phyloP scores from a whole-genome alignment of 1,284 basidiomycete genomes.

The Puccinia hordei region DNA sequence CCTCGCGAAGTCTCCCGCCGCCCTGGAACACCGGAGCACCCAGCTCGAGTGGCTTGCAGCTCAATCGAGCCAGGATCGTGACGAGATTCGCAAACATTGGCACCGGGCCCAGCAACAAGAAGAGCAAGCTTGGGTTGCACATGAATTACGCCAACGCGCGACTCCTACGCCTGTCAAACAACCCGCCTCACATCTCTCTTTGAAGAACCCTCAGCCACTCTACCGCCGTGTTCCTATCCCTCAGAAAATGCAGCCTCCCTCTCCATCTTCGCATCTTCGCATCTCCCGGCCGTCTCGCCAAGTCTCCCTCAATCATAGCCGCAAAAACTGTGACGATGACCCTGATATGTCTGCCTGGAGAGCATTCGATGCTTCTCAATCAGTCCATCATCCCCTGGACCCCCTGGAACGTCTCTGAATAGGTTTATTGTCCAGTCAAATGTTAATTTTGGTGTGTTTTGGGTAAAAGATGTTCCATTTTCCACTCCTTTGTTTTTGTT shows the following conservation, averaged over 20 bases:
- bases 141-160: slow-evolving; percentile 9
- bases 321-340: slow-evolving; percentile 16
- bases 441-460: not conserved
- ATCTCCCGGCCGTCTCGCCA: not conserved
- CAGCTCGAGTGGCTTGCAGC: slow-evolving; percentile 41
- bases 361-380: slow-evolving; percentile 25
- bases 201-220: slow-evolving; percentile 2
- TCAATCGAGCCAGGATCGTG: slow-evolving; percentile 35
- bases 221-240: not conserved
- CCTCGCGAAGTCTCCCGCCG: not conserved
- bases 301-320: not conserved
- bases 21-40: slow-evolving; percentile 28
- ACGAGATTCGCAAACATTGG: slow-evolving; percentile 37
- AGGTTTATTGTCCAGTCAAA: not conserved
- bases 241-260: slow-evolving; percentile 3
- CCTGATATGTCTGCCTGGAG: slow-evolving; percentile 30
- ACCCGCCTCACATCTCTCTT: not conserved
- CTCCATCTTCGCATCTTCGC: not conserved
- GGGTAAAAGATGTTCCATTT: not conserved
- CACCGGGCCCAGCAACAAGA: slow-evolving; percentile 1
- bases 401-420: not conserved
- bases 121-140: slow-evolving; percentile 5
- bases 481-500: not conserved
- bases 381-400: not conserved
- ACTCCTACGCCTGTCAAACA: not conserved